Evolutionary conservation across 83 land plant species (phyloP), one percentile per base, ranked within the genome.

Genomic region (Picea abies): DNA sequence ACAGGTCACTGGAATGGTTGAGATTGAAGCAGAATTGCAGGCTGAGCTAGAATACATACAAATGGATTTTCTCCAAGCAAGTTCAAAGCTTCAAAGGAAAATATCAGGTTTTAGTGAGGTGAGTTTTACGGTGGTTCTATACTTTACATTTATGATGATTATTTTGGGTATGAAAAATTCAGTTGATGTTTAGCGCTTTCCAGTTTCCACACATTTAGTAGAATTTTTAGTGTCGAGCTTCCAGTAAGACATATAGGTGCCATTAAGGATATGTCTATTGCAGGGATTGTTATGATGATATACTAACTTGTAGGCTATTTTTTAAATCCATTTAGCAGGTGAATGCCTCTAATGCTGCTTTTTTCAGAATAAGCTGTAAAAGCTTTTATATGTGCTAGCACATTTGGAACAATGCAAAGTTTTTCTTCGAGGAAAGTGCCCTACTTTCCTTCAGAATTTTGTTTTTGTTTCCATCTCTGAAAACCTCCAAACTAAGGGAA

Each of bases 271-370:
- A 5, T 44, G 47, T 19, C 49, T 72, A 11, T 41, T 41, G 1
- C 8, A 72, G 10, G 41, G n/a, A 39, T 19, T 72, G 32, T 41
- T 39, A 37, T 19, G 10, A 72, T 41, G 22, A 10, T 20, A 41
- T 44, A 69, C 56, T 41, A 72, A 41, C 5, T 72, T 72, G 49
- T 22, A 72, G 76, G 76, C 32, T 72, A 41, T 41, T 72, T 72
- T 20, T 1, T 17, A 37, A n/a, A 41, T 39, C 20, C 35, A n/a
- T 10, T 19, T 8, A 7, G 17, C 12, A 7, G 20, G 41, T 8
- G 49, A 72, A 20, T 19, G 17, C 10, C 4, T 72, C 9, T 6
- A 41, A 16, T 39, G 12, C 44, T 71, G 41, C 6, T 5, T 35
- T 69, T 17, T 35, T 70, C 44, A 37, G 1, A 25, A 22, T 5